Base-by-base conservation (phyloP, 2,329 filamentous ascomycete species). In the Fusarium sp. region DNA sequence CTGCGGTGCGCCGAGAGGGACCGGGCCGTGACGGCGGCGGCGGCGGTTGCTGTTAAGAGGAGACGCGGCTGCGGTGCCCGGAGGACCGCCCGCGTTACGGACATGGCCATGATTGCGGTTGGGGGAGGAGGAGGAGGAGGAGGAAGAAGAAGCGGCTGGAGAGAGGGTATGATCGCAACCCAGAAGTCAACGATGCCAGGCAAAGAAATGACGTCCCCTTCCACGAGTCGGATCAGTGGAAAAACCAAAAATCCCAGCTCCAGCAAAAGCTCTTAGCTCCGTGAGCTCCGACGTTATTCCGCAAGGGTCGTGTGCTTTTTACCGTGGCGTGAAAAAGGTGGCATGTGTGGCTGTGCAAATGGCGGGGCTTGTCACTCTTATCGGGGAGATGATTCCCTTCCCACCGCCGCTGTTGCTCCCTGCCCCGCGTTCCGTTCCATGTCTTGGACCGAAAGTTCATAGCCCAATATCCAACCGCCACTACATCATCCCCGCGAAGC, bases 1-100 rank as follows among this genome's bases (percentile, higher is more conserved):
- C 5, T 35, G 33, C 77, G 70, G 38, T 76, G 70, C 22, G 75
- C 62, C n/a, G 61, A 66, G 53, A 75, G 56, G 61, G 67, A 51
- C 58, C 65, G 64, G 62, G 71, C 57, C 55, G 67, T 69, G 56
- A 70, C 62, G 55, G 70, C 66, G 61, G 24, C 24, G 24, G 67
- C n/a, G 40, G 68, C 58, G 20, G 75, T 31, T 36, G 53, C 67
- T 27, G 76, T 66, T 29, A 69, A 57, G 29, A 73, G 64, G 59
- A 78, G 75, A 46, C 73, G 77, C 46, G 74, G 70, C 55, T 69
- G 76, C 57, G 71, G 74, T 40, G 60, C 71, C 68, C 77, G 73
- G 59, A 81, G 78, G 71, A 74, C 78, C 57, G 79, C 75, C 76
- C 80, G 78, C 62, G 76, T 72, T 49, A 82, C 65, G 49, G 78